phyloP scores from a whole-genome alignment of 257 asterid species.

The Coffea eugenioides region DNA sequence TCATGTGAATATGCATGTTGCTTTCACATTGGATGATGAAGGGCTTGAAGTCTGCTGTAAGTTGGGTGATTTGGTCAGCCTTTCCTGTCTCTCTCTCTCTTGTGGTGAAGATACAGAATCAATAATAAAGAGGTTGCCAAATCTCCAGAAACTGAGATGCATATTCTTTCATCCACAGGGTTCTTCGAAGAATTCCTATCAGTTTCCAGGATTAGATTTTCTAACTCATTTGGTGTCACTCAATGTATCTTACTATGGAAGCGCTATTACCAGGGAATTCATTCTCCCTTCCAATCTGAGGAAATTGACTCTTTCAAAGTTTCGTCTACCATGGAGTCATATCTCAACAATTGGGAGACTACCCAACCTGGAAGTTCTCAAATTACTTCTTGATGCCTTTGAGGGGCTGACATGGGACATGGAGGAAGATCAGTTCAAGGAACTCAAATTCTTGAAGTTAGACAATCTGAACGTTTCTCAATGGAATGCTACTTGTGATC shows the following conservation, averaged over 20 bases:
- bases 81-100: constrained; percentile 7
- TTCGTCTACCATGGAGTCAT: background rate
- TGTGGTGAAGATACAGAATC: background rate
- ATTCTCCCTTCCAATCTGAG: background rate
- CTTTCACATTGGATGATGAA: background rate
- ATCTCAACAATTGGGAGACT: background rate
- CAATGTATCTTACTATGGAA: background rate
- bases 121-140: background rate
- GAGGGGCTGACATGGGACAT: constrained; percentile 3
- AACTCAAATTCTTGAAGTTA: constrained; percentile 5
- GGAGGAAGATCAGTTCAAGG: background rate
- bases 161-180: background rate
- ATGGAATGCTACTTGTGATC: constrained; percentile 5
- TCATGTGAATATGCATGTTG: background rate
- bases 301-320: constrained; percentile 5
- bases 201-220: background rate
- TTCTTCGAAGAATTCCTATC: background rate
- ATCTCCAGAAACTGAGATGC: constrained; percentile 15
- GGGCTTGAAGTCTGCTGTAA: background rate
- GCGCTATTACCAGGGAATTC: background rate
- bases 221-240: constrained; percentile 11
- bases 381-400: background rate
- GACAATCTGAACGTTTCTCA: background rate
- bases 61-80: constrained; percentile 2
- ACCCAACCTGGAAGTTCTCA: constrained; percentile 7